phyloP scores from a whole-genome alignment of 371 early-diverging fungal genomes.

The Mucor mucedo region DNA sequence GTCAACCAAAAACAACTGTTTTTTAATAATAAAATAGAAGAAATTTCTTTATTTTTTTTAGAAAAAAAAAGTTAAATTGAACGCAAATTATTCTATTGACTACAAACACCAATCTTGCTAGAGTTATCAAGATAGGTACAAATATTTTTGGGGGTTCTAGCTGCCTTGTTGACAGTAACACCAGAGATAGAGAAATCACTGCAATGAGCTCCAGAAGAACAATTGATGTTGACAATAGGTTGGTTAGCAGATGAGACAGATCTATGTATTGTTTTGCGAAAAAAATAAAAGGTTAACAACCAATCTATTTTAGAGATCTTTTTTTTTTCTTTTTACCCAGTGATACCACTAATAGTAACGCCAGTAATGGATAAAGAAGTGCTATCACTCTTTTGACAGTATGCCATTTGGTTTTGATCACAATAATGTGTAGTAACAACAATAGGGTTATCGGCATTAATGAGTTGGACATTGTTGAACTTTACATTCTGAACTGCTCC shows the following conservation, averaged over 20 bases:
- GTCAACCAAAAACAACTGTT: no score
- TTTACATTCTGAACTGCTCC: constrained; percentile 32
- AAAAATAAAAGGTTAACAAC: no score
- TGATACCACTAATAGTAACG: constrained; percentile 30
- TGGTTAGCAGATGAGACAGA: constrained; percentile 14
- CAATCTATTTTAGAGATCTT: no score
- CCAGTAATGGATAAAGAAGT: constrained; percentile 32
- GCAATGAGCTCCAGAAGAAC: constrained; percentile 35
- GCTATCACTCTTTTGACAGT: constrained; percentile 27
- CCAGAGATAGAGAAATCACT: constrained; percentile 25
- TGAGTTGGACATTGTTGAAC: constrained; percentile 29
- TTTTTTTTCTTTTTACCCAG: constrained; percentile 22
- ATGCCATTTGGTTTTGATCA: constrained; percentile 33
- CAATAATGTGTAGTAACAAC: constrained; percentile 47
- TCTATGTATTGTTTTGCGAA: background rate
- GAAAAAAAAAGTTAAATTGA: no score
- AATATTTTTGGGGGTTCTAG: constrained; percentile 24
- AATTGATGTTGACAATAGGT: constrained; percentile 36
- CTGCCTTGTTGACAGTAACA: constrained; percentile 23
- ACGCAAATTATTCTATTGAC: background rate
- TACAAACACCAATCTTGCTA: constrained; percentile 15
- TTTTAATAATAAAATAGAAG: no score
- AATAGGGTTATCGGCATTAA: constrained; percentile 35
- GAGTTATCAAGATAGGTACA: constrained; percentile 23
- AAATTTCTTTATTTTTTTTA: no score